A percentile compares a stretch with the other conserved stretches of the same genome.
phyloP scores from a whole-genome alignment of 768 basidiomycete genomes.

The Hygrophoropsis aurantiaca region DNA sequence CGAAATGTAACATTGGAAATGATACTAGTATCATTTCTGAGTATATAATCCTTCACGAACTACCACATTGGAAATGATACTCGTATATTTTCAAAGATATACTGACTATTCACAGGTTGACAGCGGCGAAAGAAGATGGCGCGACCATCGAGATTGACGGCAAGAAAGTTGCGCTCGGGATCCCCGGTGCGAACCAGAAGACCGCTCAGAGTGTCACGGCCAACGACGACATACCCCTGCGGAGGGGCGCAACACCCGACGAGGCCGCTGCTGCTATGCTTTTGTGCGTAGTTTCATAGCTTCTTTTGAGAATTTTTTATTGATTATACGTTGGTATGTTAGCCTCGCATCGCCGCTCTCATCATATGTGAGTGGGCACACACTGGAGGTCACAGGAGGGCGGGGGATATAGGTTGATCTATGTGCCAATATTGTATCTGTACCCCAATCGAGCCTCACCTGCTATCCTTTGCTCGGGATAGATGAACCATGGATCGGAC shows the following conservation, averaged over 20 bases:
- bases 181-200: constrained; percentile 55
- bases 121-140: constrained; percentile 77
- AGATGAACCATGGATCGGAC: no score
- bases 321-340: neutral
- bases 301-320: constrained; percentile 1
- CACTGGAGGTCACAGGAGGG: constrained; percentile 82
- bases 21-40: no score
- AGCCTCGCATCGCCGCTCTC: constrained; percentile 80
- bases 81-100: neutral
- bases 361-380: constrained; percentile 80
- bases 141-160: constrained; percentile 76
- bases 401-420: constrained; percentile 63
- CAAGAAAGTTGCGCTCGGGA: constrained; percentile 80
- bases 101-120: constrained; percentile 47
- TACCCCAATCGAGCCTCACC: no score
- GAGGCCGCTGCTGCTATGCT: constrained; percentile 76
- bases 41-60: no score
- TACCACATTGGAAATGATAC: no score
- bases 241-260: constrained; percentile 65
- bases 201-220: constrained; percentile 37
- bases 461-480: no score
- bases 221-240: constrained; percentile 60
- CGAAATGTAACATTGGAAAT: no score
- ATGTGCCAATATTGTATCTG: no score
- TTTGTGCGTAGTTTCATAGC: constrained; percentile 54